Percentiles rank a stretch among this genome's conserved stretches.
Evolutionary conservation across 768 basidiomycete genomes (phyloP).

Genomic region (Rickenella mellea): DNA sequence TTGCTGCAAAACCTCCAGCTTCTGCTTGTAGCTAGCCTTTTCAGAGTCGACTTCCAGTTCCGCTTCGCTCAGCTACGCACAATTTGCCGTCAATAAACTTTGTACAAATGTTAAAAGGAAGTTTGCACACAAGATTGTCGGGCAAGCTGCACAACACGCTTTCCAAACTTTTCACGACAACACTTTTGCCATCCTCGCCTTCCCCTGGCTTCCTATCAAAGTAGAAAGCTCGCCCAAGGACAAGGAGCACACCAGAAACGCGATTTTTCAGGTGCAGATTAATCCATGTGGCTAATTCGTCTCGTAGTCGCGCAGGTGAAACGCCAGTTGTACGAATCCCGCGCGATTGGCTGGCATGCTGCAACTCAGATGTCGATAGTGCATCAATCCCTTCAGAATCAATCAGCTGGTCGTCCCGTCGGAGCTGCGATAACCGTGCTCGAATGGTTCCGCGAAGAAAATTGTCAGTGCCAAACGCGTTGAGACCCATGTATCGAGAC

Average conservation of each 20-base stretch:
- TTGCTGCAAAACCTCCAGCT: constrained; percentile 93
- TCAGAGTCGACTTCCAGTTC: constrained; percentile 94
- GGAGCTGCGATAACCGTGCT: constrained; percentile 67
- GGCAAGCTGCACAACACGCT: constrained; percentile 87
- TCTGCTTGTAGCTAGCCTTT: constrained; percentile 93
- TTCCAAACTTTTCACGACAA: constrained; percentile 74
- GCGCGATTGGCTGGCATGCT: constrained; percentile 87
- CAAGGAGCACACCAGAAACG: constrained; percentile 87
- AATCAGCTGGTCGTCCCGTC: constrained; percentile 91
- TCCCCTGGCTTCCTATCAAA: constrained; percentile 73
- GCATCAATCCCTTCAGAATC: constrained; percentile 82
- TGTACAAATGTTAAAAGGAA: constrained; percentile 21
- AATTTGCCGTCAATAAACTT: neutral
- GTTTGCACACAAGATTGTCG: constrained; percentile 86
- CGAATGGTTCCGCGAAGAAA: constrained; percentile 91
- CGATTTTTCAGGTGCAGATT: constrained; percentile 81
- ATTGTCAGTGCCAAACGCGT: constrained; percentile 98
- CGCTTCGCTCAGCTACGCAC: constrained; percentile 80
- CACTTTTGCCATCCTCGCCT: constrained; percentile 75
- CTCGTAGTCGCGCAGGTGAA: constrained; percentile 79
- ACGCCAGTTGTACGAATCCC: constrained; percentile 86
- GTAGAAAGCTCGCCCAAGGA: constrained; percentile 91
- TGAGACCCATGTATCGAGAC: constrained; percentile 96
- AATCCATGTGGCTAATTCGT: constrained; percentile 91
- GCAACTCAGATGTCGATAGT: constrained; percentile 85